Conservation (phyloP, 306 rosid genomes). For the Casuarina glauca region DNA sequence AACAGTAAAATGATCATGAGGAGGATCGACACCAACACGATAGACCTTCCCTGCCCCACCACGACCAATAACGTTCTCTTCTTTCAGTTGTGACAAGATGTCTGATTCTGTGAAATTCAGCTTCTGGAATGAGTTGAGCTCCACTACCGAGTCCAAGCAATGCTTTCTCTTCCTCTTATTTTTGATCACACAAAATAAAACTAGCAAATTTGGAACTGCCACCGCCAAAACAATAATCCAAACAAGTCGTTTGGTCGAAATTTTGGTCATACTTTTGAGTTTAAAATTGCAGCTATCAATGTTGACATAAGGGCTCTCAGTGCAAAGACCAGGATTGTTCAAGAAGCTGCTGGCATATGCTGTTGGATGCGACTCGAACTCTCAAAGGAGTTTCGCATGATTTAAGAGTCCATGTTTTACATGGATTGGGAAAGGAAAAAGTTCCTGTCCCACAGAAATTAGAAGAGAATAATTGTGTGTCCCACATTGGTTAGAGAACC, state of each 20-base stretch:
- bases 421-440: no score
- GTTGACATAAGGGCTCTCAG: conserved; percentile 31
- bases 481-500: no score
- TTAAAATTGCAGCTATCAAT: conserved; percentile 41
- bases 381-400: no score
- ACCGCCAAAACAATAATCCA: conserved; percentile 32
- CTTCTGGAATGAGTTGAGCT: conserved; percentile 67
- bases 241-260: conserved; percentile 44
- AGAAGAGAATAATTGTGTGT: no score
- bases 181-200: conserved; percentile 16
- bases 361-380: no score
- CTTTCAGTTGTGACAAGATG: conserved; percentile 47
- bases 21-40: conserved; percentile 37
- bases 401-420: no score
- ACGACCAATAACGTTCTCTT: conserved; percentile 55
- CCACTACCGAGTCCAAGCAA: conserved; percentile 49
- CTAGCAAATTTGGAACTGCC: conserved; percentile 27
- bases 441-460: no score
- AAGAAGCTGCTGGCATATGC: conserved; percentile 50
- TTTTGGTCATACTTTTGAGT: conserved; percentile 31
- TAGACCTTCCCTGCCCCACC: conserved; percentile 90
- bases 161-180: conserved; percentile 33
- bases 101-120: conserved; percentile 55
- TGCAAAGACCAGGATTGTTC: conserved; percentile 69
- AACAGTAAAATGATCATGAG: conserved; percentile 53